These are phyloP conservation scores for Berberis vulgaris DNA, from an alignment of 164 flowering plant species.

Conservation along the genomic window DNA sequence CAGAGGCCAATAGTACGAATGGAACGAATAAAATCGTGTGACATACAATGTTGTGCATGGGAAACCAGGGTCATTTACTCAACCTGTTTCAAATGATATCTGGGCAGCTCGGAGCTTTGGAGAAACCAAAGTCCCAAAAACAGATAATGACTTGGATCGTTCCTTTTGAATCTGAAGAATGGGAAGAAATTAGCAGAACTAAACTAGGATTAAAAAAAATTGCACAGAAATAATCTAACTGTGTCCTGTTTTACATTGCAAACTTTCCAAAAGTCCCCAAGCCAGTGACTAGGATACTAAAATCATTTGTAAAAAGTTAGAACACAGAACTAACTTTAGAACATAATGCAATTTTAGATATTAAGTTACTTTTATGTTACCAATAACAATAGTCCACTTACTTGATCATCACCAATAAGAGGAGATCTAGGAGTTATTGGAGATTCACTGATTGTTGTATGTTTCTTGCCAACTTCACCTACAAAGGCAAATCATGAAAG, in stretches of 20 bases:
- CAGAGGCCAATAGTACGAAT: no score
- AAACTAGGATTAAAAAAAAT: not conserved
- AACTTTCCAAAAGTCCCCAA: no score
- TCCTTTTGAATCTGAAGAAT: conserved; percentile 46
- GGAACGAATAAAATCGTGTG: not conserved
- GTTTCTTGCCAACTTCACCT: conserved; percentile 22
- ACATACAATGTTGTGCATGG: not conserved
- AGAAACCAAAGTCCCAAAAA: conserved; percentile 79
- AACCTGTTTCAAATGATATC: conserved; percentile 84
- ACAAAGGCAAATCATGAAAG: conserved; percentile 3
- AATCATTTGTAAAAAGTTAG: no score
- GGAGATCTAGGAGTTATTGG: conserved; percentile 14
- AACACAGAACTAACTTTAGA: no score
- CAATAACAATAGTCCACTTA: conserved; percentile 17
- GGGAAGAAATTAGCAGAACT: not conserved
- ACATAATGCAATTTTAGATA: not conserved
- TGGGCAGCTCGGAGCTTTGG: conserved; percentile 86
- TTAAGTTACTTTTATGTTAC: not conserved
- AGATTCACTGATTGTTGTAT: conserved; percentile 16
- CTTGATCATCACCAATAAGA: conserved; percentile 29
- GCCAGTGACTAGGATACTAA: no score
- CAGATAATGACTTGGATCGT: conserved; percentile 52
- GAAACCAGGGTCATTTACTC: not conserved
- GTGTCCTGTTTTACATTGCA: not conserved
- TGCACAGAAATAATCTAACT: not conserved